Base-by-base conservation (phyloP, 2,329 filamentous ascomycete species). In the Coniella lustricola region DNA sequence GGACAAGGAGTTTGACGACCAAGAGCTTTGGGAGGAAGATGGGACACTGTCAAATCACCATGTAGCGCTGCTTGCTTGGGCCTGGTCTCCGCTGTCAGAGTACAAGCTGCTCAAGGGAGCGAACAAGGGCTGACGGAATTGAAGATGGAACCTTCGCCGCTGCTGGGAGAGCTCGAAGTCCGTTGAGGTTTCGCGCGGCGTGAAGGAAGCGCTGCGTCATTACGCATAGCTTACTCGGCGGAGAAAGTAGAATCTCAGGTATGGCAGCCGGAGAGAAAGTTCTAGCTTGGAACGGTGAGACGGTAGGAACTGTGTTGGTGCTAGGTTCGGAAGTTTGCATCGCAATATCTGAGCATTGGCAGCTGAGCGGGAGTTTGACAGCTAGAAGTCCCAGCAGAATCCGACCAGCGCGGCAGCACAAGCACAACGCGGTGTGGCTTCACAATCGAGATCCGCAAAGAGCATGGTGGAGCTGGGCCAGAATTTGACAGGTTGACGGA, bases 61-160 rank as follows among this genome's bases (percentile, higher is more conserved):
- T 14, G 33, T 52, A 47, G 44, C 43, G 31, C 50, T 52, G 40
- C 37, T 52, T 18, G 48, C 50, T 7, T 52, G 50, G 50, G 50
- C 50, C 7, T 52, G 50, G 50, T 41, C 50, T 5, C 50, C 50
- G 7, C 13, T 40, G 48, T 47, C 47, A n/a, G 50, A 52, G 40
- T 52, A 52, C 38, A 52, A 50, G 33, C 47, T 52, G 29, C 44
- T 50, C 16, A 52, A 52, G 39, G 36, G 16, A 18, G 33, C 44
- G 8, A 22, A 40, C 25, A 39, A 25, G 35, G 13, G 35, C 25
- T 46, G 44, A n/a, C n/a, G n/a, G n/a, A 46, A 34, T 10, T 7
- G 16, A 13, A 10, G 14, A 16, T 29, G 25, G 25, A n/a, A 4
- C 8, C 20, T 22, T 4, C 21, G 14, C 10, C 7, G 21, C 20